phyloP scores from a whole-genome alignment of 1,284 basidiomycete species.

The Heterobasidion parviporum region DNA sequence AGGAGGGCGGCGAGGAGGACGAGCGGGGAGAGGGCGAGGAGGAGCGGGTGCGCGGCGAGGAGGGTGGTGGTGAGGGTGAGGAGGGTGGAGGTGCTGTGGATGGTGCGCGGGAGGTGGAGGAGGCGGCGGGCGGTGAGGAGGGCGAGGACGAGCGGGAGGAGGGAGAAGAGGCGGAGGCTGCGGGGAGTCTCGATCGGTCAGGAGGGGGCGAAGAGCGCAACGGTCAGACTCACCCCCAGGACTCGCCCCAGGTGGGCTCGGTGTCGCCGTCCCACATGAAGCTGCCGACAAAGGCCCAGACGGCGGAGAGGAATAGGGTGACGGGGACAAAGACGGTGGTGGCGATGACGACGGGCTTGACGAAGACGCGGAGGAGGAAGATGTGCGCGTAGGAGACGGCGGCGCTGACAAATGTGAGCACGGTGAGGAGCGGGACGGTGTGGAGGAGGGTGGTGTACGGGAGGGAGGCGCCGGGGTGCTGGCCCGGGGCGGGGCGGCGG shows the following conservation, averaged over 20 bases:
- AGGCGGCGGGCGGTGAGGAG: conserved; percentile 68
- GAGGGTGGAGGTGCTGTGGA: conserved; percentile 67
- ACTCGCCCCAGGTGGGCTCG: conserved; percentile 73
- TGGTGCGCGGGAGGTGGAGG: conserved; percentile 53
- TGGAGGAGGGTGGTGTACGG: conserved; percentile 76
- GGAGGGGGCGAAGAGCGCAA: background rate
- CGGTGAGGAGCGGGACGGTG: conserved; percentile 77
- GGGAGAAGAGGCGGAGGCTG: conserved; percentile 69
- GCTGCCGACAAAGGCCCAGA: conserved; percentile 86
- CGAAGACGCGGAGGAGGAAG: conserved; percentile 68
- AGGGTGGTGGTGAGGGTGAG: conserved; percentile 77
- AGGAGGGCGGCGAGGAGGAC: conserved; percentile 71
- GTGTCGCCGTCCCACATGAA: conserved; percentile 75
- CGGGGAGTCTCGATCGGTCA: conserved; percentile 2
- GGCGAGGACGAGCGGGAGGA: conserved; percentile 67
- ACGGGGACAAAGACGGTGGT: conserved; percentile 78
- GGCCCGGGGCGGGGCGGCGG: conserved; percentile 22
- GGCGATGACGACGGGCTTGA: conserved; percentile 73
- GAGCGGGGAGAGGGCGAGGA: conserved; percentile 73
- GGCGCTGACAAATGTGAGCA: conserved; percentile 70
- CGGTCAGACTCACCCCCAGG: conserved; percentile 54
- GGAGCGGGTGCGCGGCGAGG: conserved; percentile 71
- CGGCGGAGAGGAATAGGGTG: conserved; percentile 71
- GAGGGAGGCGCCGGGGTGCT: conserved; percentile 27
- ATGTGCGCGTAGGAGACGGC: conserved; percentile 71